These are phyloP conservation scores for Paramecium primaurelia DNA, from an alignment of 73 alveolate genomes.

Conservation along the genomic window DNA sequence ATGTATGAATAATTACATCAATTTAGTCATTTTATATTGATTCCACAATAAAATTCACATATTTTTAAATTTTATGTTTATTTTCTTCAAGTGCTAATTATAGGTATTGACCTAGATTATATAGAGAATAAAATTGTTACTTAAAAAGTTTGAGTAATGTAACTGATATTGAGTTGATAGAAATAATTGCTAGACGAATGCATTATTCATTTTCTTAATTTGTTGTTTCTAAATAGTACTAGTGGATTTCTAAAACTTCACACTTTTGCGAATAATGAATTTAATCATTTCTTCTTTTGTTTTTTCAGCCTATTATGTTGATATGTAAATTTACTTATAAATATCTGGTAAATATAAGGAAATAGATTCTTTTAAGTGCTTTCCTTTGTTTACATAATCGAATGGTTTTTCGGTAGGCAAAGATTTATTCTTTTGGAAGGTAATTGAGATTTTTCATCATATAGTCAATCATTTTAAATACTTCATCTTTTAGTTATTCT, in stretches of 20 bases:
- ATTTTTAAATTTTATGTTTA: neutral
- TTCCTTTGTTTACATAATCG: neutral
- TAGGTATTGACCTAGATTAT: neutral
- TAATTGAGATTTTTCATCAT: neutral
- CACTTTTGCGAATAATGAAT: neutral
- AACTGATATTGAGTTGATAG: neutral
- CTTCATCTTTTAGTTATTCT: neutral
- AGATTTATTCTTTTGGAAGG: neutral
- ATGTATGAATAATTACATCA: neutral
- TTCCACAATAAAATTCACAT: neutral
- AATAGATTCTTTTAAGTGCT: neutral
- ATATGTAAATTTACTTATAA: neutral
- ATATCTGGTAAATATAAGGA: neutral
- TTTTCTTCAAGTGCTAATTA: neutral
- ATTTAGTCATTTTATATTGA: neutral
- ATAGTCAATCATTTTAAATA: neutral
- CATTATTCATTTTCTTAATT: neutral
- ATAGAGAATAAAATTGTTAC: neutral
- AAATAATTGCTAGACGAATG: neutral
- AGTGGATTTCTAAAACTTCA: neutral
- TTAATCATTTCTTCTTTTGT: conserved; percentile 35
- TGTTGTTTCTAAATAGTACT: neutral
- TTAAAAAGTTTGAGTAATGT: neutral
- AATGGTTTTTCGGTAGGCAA: neutral
- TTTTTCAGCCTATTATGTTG: neutral